Evolutionary conservation across 305 asterid genomes (phyloP).

Genomic region (Withania somnifera): DNA sequence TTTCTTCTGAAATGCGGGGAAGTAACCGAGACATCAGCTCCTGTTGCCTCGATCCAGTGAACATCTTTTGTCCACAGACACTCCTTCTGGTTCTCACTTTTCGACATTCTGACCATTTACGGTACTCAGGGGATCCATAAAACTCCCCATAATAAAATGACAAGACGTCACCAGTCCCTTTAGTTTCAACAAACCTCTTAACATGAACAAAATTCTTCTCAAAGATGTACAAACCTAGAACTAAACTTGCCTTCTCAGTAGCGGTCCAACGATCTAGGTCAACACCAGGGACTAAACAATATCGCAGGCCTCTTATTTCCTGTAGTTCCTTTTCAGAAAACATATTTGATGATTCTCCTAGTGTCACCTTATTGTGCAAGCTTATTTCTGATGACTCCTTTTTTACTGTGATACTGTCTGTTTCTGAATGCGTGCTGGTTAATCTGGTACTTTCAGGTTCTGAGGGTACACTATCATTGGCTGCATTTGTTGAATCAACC

Average conservation of each 20-base stretch:
- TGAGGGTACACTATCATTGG: not conserved
- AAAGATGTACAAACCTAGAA: slow-evolving; percentile 52
- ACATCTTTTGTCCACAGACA: slow-evolving; percentile 49
- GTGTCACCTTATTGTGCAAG: slow-evolving; percentile 8
- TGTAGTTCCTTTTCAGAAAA: slow-evolving; percentile 5
- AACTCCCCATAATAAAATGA: slow-evolving; percentile 53
- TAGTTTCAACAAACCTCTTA: slow-evolving; percentile 39
- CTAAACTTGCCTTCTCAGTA: slow-evolving; percentile 39
- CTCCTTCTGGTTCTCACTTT: slow-evolving; percentile 40
- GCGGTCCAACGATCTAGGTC: slow-evolving; percentile 33
- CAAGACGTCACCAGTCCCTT: slow-evolving; percentile 36
- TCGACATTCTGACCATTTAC: slow-evolving; percentile 50
- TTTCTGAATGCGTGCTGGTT: slow-evolving; percentile 5
- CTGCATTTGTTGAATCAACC: slow-evolving; percentile 8
- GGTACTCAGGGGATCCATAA: slow-evolving; percentile 37
- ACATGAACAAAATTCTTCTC: slow-evolving; percentile 51
- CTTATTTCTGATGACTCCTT: not conserved
- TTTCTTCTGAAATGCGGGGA: slow-evolving; percentile 31
- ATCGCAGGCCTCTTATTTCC: slow-evolving; percentile 9
- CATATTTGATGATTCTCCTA: slow-evolving; percentile 5
- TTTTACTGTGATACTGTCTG: slow-evolving; percentile 5
- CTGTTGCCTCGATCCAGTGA: slow-evolving; percentile 63
- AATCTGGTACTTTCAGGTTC: not conserved
- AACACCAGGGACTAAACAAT: slow-evolving; percentile 40
- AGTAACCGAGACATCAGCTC: slow-evolving; percentile 49